Percentiles rank a stretch among this genome's conserved stretches.
Conservation (phyloP, 2,329 filamentous ascomycete genomes). For the Clarireedia paspali region DNA sequence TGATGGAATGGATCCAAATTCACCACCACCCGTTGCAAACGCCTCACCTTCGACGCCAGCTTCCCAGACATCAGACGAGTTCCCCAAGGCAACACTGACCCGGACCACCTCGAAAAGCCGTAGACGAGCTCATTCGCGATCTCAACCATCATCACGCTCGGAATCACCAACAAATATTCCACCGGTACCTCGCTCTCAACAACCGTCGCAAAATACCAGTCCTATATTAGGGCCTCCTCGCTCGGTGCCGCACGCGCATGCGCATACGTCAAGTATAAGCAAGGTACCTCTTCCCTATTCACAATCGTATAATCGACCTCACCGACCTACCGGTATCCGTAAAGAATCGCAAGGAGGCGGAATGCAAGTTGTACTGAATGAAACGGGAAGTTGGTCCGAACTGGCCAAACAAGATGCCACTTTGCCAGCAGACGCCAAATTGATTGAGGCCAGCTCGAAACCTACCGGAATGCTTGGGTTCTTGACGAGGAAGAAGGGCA, state of each 20-base stretch:
- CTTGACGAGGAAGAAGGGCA: constrained; percentile 78
- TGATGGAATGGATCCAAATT: constrained; percentile 26
- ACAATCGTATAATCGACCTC: constrained; percentile 21
- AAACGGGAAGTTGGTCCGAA: constrained; percentile 84
- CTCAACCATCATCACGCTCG: constrained; percentile 22
- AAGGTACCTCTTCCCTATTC: constrained; percentile 24
- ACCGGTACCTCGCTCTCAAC: constrained; percentile 18
- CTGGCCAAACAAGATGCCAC: constrained; percentile 78
- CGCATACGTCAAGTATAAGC: not conserved
- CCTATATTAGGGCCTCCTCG: constrained; percentile 4
- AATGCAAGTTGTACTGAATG: constrained; percentile 84
- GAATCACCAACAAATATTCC: constrained; percentile 23
- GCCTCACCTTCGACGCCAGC: constrained; percentile 10
- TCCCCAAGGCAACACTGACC: constrained; percentile 4
- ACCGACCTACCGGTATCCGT: constrained; percentile 20
- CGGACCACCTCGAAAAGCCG: constrained; percentile 1
- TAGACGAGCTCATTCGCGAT: constrained; percentile 15
- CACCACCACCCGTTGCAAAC: constrained; percentile 10
- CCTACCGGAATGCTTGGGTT: constrained; percentile 87
- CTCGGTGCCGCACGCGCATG: constrained; percentile 1
- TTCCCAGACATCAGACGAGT: constrained; percentile 8
- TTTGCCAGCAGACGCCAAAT: constrained; percentile 58
- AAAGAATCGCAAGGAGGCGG: constrained; percentile 48
- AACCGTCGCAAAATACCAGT: constrained; percentile 4
- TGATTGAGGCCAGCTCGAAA: constrained; percentile 41